Base-by-base conservation (phyloP, 768 basidiomycete genomes). In the Multifurca ochricompacta region DNA sequence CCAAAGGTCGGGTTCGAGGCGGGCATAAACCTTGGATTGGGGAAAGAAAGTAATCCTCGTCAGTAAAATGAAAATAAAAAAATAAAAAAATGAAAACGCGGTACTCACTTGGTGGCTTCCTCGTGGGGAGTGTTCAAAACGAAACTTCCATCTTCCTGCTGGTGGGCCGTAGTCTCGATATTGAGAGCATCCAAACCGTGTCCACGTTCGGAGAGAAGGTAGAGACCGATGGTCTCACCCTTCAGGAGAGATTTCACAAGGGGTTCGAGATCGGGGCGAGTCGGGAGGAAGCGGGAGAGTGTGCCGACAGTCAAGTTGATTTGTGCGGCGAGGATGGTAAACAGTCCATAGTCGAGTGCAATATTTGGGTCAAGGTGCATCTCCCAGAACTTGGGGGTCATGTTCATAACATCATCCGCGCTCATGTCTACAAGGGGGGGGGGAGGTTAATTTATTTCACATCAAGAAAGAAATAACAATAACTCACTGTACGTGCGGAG, bases 21-120 rank as follows among this genome's bases (percentile, higher is more conserved):
- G 9, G 80, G 79, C 79, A 82, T 81, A 59, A 79, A 80, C 59
- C 81, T 82, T n/a, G n/a, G n/a, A n/a, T n/a, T n/a, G n/a, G n/a
- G n/a, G n/a, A n/a, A n/a, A n/a, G n/a, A n/a, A n/a, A n/a, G n/a
- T n/a, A n/a, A n/a, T n/a, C n/a, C n/a, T n/a, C n/a, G n/a, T n/a
- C n/a, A n/a, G n/a, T n/a, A n/a, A 53, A 27, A 47, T 28, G 31
- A 43, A 14, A 46, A 42, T 58, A 16, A 49, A 42, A 50, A 54
- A 6, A 18, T 49, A 18, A 49, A 27, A 3, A 13, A 37, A 14
- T 48, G 9, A 8, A 21, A 19, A 1, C 4, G 41, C 19, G 7
- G 4, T 10, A 60, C 74, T 53, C 62, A 80, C 81, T 83, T 83
- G 43, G 77, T 74, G 30, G 80, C 81, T 65, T 80, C 78, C 59